phyloP scores from a whole-genome alignment of 805 yeast species.

The Starmerella bombi region DNA sequence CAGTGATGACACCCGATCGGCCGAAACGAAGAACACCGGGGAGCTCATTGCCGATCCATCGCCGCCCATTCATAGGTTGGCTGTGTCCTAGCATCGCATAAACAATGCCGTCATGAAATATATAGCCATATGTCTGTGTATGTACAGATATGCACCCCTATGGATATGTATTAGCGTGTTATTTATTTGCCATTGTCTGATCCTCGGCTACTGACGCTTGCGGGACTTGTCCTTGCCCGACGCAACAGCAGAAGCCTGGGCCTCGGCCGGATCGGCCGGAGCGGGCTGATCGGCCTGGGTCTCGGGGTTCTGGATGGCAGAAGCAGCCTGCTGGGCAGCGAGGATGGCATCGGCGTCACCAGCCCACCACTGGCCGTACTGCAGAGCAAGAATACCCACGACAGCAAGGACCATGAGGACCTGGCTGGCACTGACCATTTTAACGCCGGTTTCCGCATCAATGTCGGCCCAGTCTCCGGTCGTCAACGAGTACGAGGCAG shows the following conservation, averaged over 20 bases:
- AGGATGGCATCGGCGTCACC: constrained; percentile 16
- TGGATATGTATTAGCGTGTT: too few species aligned
- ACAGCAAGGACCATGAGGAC: constrained; percentile 58
- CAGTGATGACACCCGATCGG: too few species aligned
- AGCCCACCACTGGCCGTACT: constrained; percentile 82
- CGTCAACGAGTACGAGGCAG: constrained; percentile 59
- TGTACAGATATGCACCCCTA: too few species aligned
- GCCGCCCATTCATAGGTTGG: constrained; percentile 1
- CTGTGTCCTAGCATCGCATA: constrained; percentile 1
- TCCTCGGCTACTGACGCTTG: constrained; percentile 8
- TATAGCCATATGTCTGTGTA: too few species aligned
- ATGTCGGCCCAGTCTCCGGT: constrained; percentile 90
- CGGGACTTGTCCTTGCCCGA: constrained; percentile 3
- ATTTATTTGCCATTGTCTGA: too few species aligned
- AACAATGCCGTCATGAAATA: too few species aligned
- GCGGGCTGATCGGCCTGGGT: constrained; percentile 1
- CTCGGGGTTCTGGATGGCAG: constrained; percentile 16
- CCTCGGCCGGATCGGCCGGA: constrained; percentile 9
- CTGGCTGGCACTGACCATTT: constrained; percentile 83
- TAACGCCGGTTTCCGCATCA: constrained; percentile 68
- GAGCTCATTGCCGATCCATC: background rate
- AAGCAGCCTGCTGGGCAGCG: constrained; percentile 12
- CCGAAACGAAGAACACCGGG: too few species aligned
- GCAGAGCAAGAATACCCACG: constrained; percentile 69
- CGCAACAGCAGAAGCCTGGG: constrained; percentile 3